Percentiles rank a stretch among this genome's conserved stretches.
Conservation (phyloP, 768 basidiomycete species). For the Mrakia gelida region DNA sequence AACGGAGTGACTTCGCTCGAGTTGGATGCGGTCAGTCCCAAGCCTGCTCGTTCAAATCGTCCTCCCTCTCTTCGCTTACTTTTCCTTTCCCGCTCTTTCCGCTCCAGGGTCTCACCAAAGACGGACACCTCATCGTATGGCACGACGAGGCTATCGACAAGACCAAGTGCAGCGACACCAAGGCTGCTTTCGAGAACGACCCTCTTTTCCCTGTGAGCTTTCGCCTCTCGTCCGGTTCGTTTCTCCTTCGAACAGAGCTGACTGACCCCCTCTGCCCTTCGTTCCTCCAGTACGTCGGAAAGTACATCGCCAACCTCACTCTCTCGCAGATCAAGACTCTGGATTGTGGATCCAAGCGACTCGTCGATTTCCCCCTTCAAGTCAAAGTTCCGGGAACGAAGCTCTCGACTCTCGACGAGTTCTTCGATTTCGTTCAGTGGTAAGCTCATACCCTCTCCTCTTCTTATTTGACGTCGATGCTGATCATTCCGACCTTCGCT, state of each 20-base stretch:
- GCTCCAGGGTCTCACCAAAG: constrained; percentile 47
- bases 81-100: not conserved
- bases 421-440: constrained; percentile 68
- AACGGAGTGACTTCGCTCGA: constrained; percentile 75
- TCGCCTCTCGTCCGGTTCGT: not conserved
- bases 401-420: constrained; percentile 67
- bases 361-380: constrained; percentile 44
- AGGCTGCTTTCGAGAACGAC: constrained; percentile 47
- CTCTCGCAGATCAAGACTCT: constrained; percentile 72
- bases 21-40: constrained; percentile 57
- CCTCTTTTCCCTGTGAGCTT: constrained; percentile 37
- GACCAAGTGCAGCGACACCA: constrained; percentile 66
- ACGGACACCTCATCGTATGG: constrained; percentile 73
- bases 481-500: no score
- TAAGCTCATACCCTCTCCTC: no score
- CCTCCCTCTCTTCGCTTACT: not conserved
- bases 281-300: not conserved
- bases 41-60: constrained; percentile 29
- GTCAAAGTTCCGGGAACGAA: constrained; percentile 47
- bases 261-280: not conserved
- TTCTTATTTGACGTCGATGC: no score
- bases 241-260: not conserved
- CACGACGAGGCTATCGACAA: constrained; percentile 65
- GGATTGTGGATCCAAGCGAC: constrained; percentile 67
- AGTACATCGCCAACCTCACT: constrained; percentile 66